Evolutionary conservation across 805 yeast genomes (phyloP), one percentile per base, ranked within the genome.

Genomic region (Kazachstania bromeliacearum): DNA sequence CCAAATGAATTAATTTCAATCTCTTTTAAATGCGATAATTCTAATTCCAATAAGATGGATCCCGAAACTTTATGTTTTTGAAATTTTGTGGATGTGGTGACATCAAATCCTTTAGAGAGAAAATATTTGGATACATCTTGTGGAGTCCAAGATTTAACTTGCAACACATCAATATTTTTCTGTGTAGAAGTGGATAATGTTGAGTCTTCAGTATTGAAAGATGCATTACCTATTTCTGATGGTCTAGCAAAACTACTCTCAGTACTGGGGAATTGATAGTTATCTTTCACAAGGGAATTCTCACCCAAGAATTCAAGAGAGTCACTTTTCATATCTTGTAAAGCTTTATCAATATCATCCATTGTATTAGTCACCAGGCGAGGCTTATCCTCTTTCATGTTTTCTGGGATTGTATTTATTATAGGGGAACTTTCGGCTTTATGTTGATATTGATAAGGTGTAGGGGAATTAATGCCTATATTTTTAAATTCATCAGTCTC

Each of bases 1-100:
- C 99, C 99, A 64, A 92, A 92, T 3, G 95, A 83, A 30, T 77
- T 69, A 34, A 92, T 92, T 36, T 87, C 97, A 40, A 92, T 66
- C 57, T 92, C 98, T 57, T 89, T 92, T 51, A 92, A 68, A 51
- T 83, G 81, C 2, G 85, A 71, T 42, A 89, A 67, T 51, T 89
- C 96, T 43, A 92, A 68, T 57, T 88, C 94, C 37, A 92, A 66
- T 34, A 92, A 62, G 34, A 89, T 89, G 3, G 75, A 64, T 10
- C 98, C 98, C 1, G 85, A 79, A 39, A 92, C 85, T 48, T 85
- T 84, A 60, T 92, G 97, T 45, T 77, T 72, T 5, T 79, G 75
- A 58, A 92, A 92, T 51, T 82, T 76, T 1, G 79, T 76, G 3
- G 92, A 77, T 12, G 79, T 72, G 15, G 68, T 71, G 38, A 68